Conservation (phyloP, 371 early-diverging fungal species). For the Mucor indicus region DNA sequence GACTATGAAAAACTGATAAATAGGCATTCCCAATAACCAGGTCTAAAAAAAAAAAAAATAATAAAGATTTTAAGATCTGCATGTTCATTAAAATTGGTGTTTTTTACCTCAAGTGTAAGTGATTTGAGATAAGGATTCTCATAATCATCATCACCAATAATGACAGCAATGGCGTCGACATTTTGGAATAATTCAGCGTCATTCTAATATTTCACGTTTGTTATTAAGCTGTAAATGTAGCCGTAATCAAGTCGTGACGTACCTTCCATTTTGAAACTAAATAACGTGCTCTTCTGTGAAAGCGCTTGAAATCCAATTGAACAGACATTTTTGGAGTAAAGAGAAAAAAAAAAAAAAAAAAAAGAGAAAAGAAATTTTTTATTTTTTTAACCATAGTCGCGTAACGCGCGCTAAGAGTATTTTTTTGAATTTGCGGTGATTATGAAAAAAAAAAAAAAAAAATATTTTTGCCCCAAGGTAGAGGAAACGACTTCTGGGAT, state of each 20-base stretch:
- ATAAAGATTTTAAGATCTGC: not conserved
- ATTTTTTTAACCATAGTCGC: not conserved
- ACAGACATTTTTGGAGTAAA: slow-evolving; percentile 10
- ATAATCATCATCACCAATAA: slow-evolving; percentile 63
- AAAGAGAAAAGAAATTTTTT: not conserved
- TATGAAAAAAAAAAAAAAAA: too few relatives aligned
- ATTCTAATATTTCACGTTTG: slow-evolving; percentile 1
- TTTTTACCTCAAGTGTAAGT: slow-evolving; percentile 56
- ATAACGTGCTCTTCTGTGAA: slow-evolving; percentile 58
- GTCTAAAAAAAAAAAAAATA: slow-evolving; percentile 49
- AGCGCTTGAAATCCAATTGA: slow-evolving; percentile 58
- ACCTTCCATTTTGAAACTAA: slow-evolving; percentile 61
- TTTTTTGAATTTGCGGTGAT: too few relatives aligned
- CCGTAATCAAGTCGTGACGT: not conserved
- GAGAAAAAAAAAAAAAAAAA: slow-evolving; percentile 3
- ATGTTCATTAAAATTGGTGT: not conserved
- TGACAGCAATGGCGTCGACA: slow-evolving; percentile 58
- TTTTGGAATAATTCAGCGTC: slow-evolving; percentile 50
- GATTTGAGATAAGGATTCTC: slow-evolving; percentile 71
- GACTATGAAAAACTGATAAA: slow-evolving; percentile 83
- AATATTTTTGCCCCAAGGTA: too few relatives aligned
- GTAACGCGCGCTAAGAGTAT: not conserved
- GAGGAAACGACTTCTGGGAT: too few relatives aligned
- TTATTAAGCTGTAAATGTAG: too few relatives aligned
- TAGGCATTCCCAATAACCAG: slow-evolving; percentile 95